Evolutionary conservation across 192 early-diverging fungal genomes (phyloP).

Genomic region (Coemansia sp.): DNA sequence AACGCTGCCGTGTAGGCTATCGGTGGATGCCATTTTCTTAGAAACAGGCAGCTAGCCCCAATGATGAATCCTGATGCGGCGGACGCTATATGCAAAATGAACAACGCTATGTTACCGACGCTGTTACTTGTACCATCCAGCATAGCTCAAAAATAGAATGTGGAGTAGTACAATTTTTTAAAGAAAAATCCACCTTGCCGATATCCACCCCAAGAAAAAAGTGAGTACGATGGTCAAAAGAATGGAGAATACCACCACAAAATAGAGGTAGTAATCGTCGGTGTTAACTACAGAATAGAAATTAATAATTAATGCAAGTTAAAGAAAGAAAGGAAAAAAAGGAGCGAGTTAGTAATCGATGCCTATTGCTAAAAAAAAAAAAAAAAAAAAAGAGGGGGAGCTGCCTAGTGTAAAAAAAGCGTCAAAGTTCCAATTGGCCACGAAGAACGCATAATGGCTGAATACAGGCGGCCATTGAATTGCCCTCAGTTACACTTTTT

Average conservation of each 20-base stretch:
- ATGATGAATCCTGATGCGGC: slow-evolving; percentile 45
- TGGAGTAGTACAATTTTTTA: background rate
- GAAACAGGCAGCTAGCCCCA: slow-evolving; percentile 37
- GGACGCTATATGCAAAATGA: slow-evolving; percentile 45
- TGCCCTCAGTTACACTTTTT: background rate
- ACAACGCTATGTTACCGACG: slow-evolving; percentile 37
- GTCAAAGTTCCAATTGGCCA: background rate
- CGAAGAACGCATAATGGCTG: background rate
- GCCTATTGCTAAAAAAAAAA: background rate
- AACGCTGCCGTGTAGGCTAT: slow-evolving; percentile 48
- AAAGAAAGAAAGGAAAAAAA: slow-evolving; percentile 6
- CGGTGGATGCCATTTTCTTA: slow-evolving; percentile 48
- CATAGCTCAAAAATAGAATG: slow-evolving; percentile 14
- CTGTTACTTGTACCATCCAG: slow-evolving; percentile 27
- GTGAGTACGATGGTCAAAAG: background rate
- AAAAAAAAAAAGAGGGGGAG: background rate
- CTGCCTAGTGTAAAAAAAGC: background rate
- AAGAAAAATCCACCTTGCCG: background rate
- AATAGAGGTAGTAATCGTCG: background rate
- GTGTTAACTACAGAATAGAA: background rate
- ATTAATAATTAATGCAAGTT: background rate
- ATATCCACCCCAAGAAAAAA: background rate
- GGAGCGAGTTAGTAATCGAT: background rate
- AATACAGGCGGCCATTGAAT: slow-evolving; percentile 3
- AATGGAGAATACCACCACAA: background rate